phyloP scores from a whole-genome alignment of 805 yeast genomes.

The Candida hungchunana region DNA sequence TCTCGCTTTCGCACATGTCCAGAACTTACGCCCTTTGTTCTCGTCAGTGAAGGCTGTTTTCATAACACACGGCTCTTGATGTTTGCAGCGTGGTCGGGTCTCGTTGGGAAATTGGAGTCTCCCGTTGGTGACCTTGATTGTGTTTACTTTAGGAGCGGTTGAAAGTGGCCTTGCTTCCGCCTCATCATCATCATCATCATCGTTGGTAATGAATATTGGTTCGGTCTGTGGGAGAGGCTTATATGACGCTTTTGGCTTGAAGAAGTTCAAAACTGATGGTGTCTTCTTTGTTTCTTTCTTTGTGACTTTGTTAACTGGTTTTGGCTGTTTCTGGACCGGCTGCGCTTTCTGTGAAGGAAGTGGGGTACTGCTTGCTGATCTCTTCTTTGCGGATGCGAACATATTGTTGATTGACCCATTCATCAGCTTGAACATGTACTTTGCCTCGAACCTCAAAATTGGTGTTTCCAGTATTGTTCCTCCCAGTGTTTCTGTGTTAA shows the following conservation, averaged over 20 bases:
- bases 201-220: background rate
- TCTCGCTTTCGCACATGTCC: conserved; percentile 44
- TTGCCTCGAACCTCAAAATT: conserved; percentile 50
- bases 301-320: background rate
- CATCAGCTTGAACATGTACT: conserved; percentile 38
- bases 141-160: background rate
- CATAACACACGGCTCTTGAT: conserved; percentile 41
- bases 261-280: conserved; percentile 15
- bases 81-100: conserved; percentile 43
- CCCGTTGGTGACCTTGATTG: conserved; percentile 15
- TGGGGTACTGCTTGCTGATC: conserved; percentile 3
- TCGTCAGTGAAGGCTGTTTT: conserved; percentile 40
- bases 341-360: conserved; percentile 4
- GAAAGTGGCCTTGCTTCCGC: background rate
- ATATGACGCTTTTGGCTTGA: conserved; percentile 9
- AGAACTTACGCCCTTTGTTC: conserved; percentile 48
- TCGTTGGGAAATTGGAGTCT: conserved; percentile 17
- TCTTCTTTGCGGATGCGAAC: conserved; percentile 28
- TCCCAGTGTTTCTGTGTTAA: conserved; percentile 29
- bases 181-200: background rate
- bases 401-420: conserved; percentile 32
- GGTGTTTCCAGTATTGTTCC: conserved; percentile 4
- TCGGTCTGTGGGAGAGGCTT: background rate
- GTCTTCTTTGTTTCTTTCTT: conserved; percentile 1
- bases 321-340: conserved; percentile 4